Evolutionary conservation across 495 filamentous ascomycete species (phyloP).

Genomic region (Viridothelium virens): DNA sequence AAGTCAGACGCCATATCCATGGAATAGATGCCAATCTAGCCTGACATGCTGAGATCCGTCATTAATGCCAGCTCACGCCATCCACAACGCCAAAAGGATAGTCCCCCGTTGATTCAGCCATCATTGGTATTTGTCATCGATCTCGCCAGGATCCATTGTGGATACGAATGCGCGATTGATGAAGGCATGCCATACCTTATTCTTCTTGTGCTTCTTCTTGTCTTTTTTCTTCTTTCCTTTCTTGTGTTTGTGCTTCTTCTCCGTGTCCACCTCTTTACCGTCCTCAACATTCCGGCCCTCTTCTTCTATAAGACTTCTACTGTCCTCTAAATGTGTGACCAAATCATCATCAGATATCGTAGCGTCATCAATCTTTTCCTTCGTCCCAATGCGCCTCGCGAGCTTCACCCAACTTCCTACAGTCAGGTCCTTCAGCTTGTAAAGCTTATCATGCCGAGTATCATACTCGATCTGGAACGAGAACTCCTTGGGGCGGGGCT

Average conservation of each 20-base stretch:
- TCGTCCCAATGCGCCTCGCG: constrained; percentile 66
- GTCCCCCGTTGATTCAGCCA: neutral
- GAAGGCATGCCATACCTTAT: constrained; percentile 67
- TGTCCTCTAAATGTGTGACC: constrained; percentile 8
- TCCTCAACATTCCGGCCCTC: constrained; percentile 22
- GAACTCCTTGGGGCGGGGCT: constrained; percentile 55
- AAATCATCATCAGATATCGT: neutral
- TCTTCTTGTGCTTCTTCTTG: constrained; percentile 42
- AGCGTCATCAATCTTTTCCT: constrained; percentile 25
- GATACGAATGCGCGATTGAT: constrained; percentile 72
- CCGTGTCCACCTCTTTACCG: constrained; percentile 25
- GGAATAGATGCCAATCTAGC: neutral
- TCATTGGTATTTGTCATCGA: constrained; percentile 26
- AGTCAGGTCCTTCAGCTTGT: constrained; percentile 73
- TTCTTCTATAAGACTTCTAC: constrained; percentile 17
- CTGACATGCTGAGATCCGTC: neutral
- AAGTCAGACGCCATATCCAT: neutral
- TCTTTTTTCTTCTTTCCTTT: constrained; percentile 37
- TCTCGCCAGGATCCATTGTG: constrained; percentile 53
- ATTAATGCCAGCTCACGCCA: neutral
- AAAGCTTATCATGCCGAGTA: constrained; percentile 66
- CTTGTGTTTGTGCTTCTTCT: constrained; percentile 42
- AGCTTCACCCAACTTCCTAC: constrained; percentile 72
- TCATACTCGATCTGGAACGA: constrained; percentile 79
- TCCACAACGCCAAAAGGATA: neutral